phyloP scores from a whole-genome alignment of 768 basidiomycete species.

The Plicaturopsis crispa region DNA sequence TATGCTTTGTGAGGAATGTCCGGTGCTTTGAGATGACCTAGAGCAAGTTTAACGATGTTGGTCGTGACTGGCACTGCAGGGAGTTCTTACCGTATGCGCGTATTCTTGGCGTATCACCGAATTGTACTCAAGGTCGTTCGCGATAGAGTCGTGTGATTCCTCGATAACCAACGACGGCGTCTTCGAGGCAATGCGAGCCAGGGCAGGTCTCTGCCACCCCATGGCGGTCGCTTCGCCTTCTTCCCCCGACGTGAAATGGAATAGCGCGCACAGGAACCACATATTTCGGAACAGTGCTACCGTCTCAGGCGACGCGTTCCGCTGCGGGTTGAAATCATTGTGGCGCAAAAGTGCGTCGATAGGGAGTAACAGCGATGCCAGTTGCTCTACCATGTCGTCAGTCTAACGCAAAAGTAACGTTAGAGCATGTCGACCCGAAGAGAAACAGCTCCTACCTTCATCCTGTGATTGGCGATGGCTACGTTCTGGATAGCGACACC shows the following conservation, averaged over 20 bases:
- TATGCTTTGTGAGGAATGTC: constrained; percentile 49
- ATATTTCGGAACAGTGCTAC: constrained; percentile 81
- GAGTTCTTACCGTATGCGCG: constrained; percentile 51
- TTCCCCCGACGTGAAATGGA: constrained; percentile 58
- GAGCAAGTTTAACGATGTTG: constrained; percentile 1
- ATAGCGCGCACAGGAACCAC: constrained; percentile 90
- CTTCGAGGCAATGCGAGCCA: constrained; percentile 75
- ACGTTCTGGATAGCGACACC: constrained; percentile 85
- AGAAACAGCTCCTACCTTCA: constrained; percentile 41
- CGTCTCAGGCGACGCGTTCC: constrained; percentile 46
- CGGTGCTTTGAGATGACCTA: constrained; percentile 73
- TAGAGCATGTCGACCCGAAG: constrained; percentile 4
- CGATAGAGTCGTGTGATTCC: constrained; percentile 71
- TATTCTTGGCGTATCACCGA: constrained; percentile 85
- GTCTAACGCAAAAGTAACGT: constrained; percentile 32
- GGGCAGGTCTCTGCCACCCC: constrained; percentile 72
- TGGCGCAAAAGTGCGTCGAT: constrained; percentile 84
- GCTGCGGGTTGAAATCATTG: constrained; percentile 53
- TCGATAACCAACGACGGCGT: constrained; percentile 84
- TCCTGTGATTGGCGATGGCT: constrained; percentile 54
- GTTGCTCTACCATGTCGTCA: constrained; percentile 79
- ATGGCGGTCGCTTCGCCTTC: constrained; percentile 54
- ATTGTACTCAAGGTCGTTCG: constrained; percentile 89
- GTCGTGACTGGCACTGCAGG: constrained; percentile 3
- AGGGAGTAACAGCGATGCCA: constrained; percentile 83